A percentile compares a stretch with the other conserved stretches of the same genome.
phyloP scores from a whole-genome alignment of 2,329 filamentous ascomycete species.

The Neurospora sp. region DNA sequence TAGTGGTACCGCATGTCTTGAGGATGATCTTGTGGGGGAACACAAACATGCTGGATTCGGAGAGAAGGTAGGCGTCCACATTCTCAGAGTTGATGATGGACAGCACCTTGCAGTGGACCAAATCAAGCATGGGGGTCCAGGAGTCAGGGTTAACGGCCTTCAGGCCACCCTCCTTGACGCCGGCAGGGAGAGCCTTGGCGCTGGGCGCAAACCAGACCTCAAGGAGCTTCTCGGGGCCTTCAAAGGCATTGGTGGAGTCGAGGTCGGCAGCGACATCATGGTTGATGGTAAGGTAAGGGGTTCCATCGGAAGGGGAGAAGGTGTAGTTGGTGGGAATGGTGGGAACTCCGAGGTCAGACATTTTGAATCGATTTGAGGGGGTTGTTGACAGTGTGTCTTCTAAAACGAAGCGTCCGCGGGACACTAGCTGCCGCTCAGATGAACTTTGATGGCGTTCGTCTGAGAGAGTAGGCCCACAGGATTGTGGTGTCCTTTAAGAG shows the following conservation, averaged over 20 bases:
- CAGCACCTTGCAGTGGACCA: conserved; percentile 97
- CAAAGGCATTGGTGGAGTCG: conserved; percentile 92
- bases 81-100: conserved; percentile 89
- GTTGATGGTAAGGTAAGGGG: conserved; percentile 91
- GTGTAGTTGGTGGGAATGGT: conserved; percentile 71
- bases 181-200: conserved; percentile 58
- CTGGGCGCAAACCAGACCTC: conserved; percentile 96
- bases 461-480: conserved; percentile 97
- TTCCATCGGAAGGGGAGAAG: conserved; percentile 71
- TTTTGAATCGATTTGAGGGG: conserved; percentile 33
- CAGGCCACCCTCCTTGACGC: conserved; percentile 64
- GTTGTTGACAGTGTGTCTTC: conserved; percentile 12
- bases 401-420: conserved; percentile 55
- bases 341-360: conserved; percentile 76
- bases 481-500: conserved; percentile 47
- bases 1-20: conserved; percentile 97
- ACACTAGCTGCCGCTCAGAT: conserved; percentile 97
- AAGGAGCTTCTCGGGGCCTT: conserved; percentile 94
- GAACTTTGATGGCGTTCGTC: conserved; percentile 84
- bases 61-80: conserved; percentile 92
- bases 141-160: conserved; percentile 75
- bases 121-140: conserved; percentile 95
- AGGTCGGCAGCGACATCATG: conserved; percentile 67
- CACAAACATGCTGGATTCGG: conserved; percentile 99
- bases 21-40: conserved; percentile 99